Conservation (phyloP, 2,329 filamentous ascomycete genomes). For the Ophiostoma tasmaniense region DNA sequence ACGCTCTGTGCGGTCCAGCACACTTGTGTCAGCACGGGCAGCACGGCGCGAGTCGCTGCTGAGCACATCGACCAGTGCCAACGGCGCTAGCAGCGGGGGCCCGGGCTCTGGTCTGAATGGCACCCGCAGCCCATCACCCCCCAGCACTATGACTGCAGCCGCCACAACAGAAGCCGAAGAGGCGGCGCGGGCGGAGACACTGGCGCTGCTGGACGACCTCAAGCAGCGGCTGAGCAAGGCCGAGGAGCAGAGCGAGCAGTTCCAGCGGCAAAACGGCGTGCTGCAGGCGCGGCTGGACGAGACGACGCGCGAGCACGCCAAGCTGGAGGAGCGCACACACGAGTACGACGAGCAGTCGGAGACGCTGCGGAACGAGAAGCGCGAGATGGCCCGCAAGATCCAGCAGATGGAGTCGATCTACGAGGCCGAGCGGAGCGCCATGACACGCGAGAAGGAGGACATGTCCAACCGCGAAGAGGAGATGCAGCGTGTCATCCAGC, state of each 20-base stretch:
- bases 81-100: neutral
- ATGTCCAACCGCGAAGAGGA: constrained; percentile 78
- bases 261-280: constrained; percentile 75
- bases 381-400: constrained; percentile 72
- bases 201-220: constrained; percentile 72
- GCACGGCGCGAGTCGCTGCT: constrained; percentile 45
- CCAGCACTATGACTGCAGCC: neutral
- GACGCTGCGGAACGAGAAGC: constrained; percentile 71
- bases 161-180: constrained; percentile 46
- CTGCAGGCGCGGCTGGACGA: constrained; percentile 83
- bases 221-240: constrained; percentile 75
- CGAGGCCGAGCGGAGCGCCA: constrained; percentile 77
- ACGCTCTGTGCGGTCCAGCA: constrained; percentile 55
- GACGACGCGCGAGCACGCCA: constrained; percentile 69
- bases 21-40: constrained; percentile 63
- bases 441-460: constrained; percentile 88
- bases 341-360: constrained; percentile 81
- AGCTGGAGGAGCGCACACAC: constrained; percentile 79
- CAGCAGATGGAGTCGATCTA: constrained; percentile 90
- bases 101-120: constrained; percentile 16
- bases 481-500: constrained; percentile 80
- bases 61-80: constrained; percentile 15
- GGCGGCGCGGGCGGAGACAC: constrained; percentile 69
- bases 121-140: constrained; percentile 7
- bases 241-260: constrained; percentile 68